Percentiles rank a stretch among this genome's conserved stretches.
Evolutionary conservation across 108 stramenopile genomes (phyloP).

Genomic region (Mediolabrus comicus): DNA sequence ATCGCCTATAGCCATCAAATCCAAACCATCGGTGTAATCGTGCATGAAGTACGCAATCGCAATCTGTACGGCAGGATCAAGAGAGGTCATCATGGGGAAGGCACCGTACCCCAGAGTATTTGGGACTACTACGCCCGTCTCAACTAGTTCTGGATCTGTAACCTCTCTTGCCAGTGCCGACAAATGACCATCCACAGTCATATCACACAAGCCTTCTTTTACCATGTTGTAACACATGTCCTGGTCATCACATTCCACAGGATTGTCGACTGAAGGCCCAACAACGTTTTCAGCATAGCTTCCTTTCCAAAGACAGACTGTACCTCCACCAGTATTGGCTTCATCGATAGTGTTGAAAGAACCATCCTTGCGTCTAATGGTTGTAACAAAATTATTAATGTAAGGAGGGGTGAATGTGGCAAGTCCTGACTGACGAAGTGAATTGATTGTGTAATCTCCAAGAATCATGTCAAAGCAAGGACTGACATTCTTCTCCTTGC

Average conservation of each 20-base stretch:
- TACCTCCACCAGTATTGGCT: not conserved
- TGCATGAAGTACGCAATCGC: not conserved
- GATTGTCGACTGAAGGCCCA: not conserved
- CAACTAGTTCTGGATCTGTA: not conserved
- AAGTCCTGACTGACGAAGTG: not conserved
- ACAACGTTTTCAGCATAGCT: not conserved
- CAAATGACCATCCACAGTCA: not conserved
- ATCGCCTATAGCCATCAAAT: not conserved
- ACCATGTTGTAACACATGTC: not conserved
- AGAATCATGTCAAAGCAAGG: slow-evolving; percentile 5
- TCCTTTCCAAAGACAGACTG: not conserved
- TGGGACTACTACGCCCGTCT: not conserved
- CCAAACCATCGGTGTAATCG: not conserved
- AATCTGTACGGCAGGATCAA: not conserved
- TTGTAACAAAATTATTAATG: not conserved
- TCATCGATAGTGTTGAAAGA: not conserved
- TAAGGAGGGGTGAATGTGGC: not conserved
- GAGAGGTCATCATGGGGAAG: not conserved
- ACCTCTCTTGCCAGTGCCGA: not conserved
- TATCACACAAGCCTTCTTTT: not conserved
- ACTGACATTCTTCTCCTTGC: not conserved
- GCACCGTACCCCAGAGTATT: not conserved
- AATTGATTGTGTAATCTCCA: not conserved
- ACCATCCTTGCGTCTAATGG: not conserved
- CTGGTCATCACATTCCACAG: not conserved